Base-by-base conservation (phyloP, 148 eudicot genomes). In the Linanthus parryae region DNA sequence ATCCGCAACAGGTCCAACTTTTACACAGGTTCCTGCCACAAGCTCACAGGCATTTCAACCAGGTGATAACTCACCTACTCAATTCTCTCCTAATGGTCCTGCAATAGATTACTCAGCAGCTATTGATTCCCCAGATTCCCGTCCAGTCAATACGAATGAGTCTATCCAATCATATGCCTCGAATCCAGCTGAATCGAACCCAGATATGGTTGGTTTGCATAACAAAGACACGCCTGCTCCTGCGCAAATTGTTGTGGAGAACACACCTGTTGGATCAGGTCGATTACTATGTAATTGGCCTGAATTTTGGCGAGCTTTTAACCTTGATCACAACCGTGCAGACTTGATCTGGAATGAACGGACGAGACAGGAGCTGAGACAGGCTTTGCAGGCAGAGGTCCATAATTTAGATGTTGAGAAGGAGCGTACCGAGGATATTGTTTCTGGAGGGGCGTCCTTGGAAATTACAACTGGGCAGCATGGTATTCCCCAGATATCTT, bases 341-440 rank as follows among this genome's bases (percentile, higher is more conserved):
- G 98, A 92, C 63, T 77, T 92, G 58, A 92, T 92, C 44, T 92
- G 98, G 98, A 92, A 92, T 72, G 98, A 92, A 65, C 88, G 98
- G 38, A 84, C 96, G 33, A 67, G 98, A 55, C 98, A 92, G 73
- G 98, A 92, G 69, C 67, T 92, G 61, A 69, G 86, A 63, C 94
- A 78, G 66, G 81, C 87, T 31, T 80, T 92, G 78, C 85, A 79
- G 70, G 90, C 90, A 18, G 96, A 92, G 83, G 90, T 92, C 73
- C 94, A 87, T 63, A 71, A 84, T 65, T 69, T 92, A 54, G 98
- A 92, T 59, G 88, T 92, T 57, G 98, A 92, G 71, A 92, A 87
- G 59, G 96, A 73, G 67, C 90, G 98, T 11, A 79, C 90, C 14
- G 94, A 87, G 61, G 96, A 92, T 79, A 92, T 92, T 60, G 88